phyloP scores from a whole-genome alignment of 1,139 yeast genomes.

The Yamadazyma jaroonii region DNA sequence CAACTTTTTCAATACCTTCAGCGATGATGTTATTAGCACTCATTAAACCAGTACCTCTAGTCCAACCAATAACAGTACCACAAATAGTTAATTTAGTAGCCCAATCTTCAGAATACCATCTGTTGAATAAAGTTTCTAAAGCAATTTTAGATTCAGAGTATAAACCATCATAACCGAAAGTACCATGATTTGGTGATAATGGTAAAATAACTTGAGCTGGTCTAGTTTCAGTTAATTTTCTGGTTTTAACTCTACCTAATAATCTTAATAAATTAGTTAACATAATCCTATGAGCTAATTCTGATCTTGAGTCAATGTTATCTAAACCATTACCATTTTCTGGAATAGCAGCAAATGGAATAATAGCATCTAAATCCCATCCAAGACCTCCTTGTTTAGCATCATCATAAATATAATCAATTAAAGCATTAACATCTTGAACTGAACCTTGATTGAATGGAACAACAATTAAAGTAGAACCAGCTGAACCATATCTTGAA shows the following conservation, averaged over 20 bases:
- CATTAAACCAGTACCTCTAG: conserved; percentile 99
- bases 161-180: conserved; percentile 96
- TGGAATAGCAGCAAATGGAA: conserved; percentile 98
- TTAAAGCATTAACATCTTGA: conserved; percentile 84
- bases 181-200: conserved; percentile 97
- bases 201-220: conserved; percentile 98
- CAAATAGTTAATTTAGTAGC: conserved; percentile 88
- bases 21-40: conserved; percentile 95
- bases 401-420: conserved; percentile 81
- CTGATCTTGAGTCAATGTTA: conserved; percentile 89
- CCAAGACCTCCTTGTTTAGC: conserved; percentile 87
- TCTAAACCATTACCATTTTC: conserved; percentile 97
- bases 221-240: conserved; percentile 87
- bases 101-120: conserved; percentile 99
- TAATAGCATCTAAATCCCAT: conserved; percentile 94
- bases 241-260: conserved; percentile 84
- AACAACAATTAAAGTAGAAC: conserved; percentile 89
- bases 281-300: conserved; percentile 98
- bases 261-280: conserved; percentile 90
- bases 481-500: conserved; percentile 88
- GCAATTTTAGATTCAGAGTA: conserved; percentile 97
- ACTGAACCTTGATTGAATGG: conserved; percentile 98
- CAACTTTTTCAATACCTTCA: conserved; percentile 92
- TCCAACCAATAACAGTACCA: conserved; percentile 99
- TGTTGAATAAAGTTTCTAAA: conserved; percentile 92